phyloP scores from a whole-genome alignment of 345 rosid species.

The Euphorbia tirucalli region DNA sequence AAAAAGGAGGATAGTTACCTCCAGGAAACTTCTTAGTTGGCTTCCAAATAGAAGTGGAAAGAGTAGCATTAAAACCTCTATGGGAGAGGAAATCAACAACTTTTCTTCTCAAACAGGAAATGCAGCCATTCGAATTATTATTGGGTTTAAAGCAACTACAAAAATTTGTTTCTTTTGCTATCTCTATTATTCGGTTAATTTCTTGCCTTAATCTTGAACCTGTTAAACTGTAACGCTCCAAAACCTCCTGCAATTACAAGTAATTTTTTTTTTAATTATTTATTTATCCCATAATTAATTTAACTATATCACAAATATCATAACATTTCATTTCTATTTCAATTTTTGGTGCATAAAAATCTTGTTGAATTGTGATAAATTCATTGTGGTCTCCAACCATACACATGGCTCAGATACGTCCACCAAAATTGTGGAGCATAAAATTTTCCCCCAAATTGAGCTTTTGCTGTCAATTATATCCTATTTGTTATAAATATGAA shows the following conservation, averaged over 20 bases:
- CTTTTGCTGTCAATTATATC: not conserved
- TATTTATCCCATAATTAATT: not conserved
- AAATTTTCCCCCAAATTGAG: not conserved
- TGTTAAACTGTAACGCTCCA: conserved; percentile 26
- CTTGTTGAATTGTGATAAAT: not conserved
- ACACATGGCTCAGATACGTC: not conserved
- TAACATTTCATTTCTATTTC: not conserved
- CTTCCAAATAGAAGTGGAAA: conserved; percentile 44
- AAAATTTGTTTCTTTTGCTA: conserved; percentile 20
- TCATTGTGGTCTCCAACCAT: not conserved
- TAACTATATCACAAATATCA: no score
- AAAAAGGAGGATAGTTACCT: conserved; percentile 22
- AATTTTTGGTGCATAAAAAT: not conserved
- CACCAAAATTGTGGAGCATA: not conserved
- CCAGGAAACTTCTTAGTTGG: conserved; percentile 39
- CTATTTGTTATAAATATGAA: not conserved
- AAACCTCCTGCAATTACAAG: conserved; percentile 41
- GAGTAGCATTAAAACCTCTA: conserved; percentile 33
- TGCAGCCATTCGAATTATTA: conserved; percentile 31
- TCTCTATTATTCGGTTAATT: conserved; percentile 24
- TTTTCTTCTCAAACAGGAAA: conserved; percentile 31
- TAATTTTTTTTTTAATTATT: no score
- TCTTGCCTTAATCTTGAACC: conserved; percentile 34
- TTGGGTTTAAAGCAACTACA: conserved; percentile 32
- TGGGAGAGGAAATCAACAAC: conserved; percentile 32